Base-by-base conservation (phyloP, 2,329 filamentous ascomycete species). In the Epichloe festucae region DNA sequence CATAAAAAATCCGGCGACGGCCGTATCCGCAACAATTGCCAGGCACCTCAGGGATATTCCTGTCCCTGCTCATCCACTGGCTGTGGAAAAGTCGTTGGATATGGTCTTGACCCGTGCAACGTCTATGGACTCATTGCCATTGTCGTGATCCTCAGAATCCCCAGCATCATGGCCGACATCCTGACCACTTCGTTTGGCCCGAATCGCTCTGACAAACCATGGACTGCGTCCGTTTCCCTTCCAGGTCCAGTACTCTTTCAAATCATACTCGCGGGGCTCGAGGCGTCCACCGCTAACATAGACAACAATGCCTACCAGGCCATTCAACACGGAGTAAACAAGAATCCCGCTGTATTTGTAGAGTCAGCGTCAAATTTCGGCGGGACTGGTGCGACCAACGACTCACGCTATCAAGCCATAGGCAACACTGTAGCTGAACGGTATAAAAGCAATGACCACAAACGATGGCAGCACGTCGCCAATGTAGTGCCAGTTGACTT, bases 381-480 rank as follows among this genome's bases (percentile, higher is more conserved):
- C 3, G 5, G 21, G 6, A 7, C 10, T 17, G 27, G 6, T 41
- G 39, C 15, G 5, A 11, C 11, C 12, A 17, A n/a, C 3, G 15
- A 72, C 76, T 70, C 64, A 80, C 78, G 78, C 84, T 58, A 89
- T 87, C 31, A 89, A 76, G 17, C 85, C 85, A 56, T 89, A 88
- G 7, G 85, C 84, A 46, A 87, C 85, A 49, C 82, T 86, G 73
- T 88, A 89, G 56, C 81, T 87, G 63, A 89, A 87, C 0, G 85
- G 85, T 70, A 89, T 89, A 51, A 87, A 78, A 2, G 79, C 78
- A 58, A 89, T 79, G 4, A 85, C 87, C 35, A 89, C 73, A 65
- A 89, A 89, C 0, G 85, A 87, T 0, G 85, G 85, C 3, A 89
- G 72, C 0, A 85, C 82, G 55, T 89, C 85, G 48, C 85, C 85